Conservation (phyloP, 1,284 basidiomycete genomes). For the Boletus calvinii region DNA sequence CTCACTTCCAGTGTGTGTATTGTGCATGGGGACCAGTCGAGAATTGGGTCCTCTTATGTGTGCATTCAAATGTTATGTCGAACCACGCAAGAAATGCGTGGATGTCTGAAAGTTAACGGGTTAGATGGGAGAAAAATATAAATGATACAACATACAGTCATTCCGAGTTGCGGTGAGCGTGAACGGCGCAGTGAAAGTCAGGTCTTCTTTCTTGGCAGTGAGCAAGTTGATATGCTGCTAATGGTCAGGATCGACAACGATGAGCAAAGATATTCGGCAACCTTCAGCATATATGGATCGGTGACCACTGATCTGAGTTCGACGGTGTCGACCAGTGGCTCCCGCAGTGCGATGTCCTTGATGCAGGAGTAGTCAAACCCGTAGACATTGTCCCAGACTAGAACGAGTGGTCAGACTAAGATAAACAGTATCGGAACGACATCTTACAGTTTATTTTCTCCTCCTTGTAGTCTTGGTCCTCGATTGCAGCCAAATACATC, state of each 20-base stretch:
- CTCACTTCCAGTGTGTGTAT: conserved; percentile 96
- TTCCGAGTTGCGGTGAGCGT: conserved; percentile 82
- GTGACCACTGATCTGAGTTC: conserved; percentile 92
- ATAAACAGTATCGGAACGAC: background rate
- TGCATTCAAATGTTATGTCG: conserved; percentile 94
- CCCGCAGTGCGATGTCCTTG: conserved; percentile 96
- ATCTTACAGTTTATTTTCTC: conserved; percentile 94
- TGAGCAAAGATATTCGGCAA: conserved; percentile 28
- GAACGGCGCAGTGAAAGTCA: conserved; percentile 85
- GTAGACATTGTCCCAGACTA: conserved; percentile 99
- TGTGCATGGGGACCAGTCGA: conserved; percentile 95
- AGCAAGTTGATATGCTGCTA: conserved; percentile 83
- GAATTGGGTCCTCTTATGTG: conserved; percentile 95
- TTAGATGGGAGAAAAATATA: conserved; percentile 3
- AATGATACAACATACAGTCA: conserved; percentile 69
- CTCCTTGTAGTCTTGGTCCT: conserved; percentile 99
- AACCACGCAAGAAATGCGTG: conserved; percentile 99
- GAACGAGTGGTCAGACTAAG: conserved; percentile 1
- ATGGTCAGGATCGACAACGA: conserved; percentile 9
- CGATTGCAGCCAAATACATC: conserved; percentile 94
- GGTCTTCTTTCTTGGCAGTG: conserved; percentile 94
- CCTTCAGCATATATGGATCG: conserved; percentile 85
- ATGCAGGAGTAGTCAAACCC: conserved; percentile 99
- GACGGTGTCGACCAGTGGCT: conserved; percentile 97
- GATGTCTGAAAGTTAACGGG: conserved; percentile 57